phyloP scores from a whole-genome alignment of 371 early-diverging fungal species.

The Blakeslea trispora region DNA sequence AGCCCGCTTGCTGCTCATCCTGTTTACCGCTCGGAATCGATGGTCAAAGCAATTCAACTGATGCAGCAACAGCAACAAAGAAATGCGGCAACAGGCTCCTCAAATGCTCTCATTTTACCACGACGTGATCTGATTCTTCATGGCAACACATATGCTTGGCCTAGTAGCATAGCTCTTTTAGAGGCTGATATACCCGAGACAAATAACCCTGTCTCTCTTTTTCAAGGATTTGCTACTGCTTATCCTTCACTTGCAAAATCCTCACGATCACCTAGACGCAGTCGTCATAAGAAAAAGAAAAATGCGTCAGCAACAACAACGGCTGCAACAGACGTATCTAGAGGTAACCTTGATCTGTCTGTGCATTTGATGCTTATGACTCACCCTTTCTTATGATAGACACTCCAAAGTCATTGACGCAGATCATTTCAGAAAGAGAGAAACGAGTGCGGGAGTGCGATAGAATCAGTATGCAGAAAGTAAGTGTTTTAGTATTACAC shows the following conservation, averaged over 20 bases:
- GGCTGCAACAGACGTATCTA: slow-evolving; percentile 7
- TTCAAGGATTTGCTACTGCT: slow-evolving; percentile 64
- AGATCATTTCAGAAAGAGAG: slow-evolving; percentile 55
- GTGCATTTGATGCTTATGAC: background rate
- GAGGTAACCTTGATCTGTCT: background rate
- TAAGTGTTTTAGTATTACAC: slow-evolving; percentile 6
- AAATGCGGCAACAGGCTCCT: slow-evolving; percentile 12
- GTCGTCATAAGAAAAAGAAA: slow-evolving; percentile 42
- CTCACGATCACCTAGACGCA: slow-evolving; percentile 29
- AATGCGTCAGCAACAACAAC: slow-evolving; percentile 15
- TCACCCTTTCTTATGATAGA: slow-evolving; percentile 1
- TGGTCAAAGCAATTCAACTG: slow-evolving; percentile 47
- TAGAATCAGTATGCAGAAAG: slow-evolving; percentile 55
- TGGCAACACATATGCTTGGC: slow-evolving; percentile 34
- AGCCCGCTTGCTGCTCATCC: slow-evolving; percentile 51
- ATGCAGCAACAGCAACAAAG: slow-evolving; percentile 49
- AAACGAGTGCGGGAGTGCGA: slow-evolving; percentile 52
- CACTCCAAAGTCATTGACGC: slow-evolving; percentile 30
- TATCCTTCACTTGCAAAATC: slow-evolving; percentile 52
- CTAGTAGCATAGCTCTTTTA: slow-evolving; percentile 49
- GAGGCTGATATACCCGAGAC: slow-evolving; percentile 64
- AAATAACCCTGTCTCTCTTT: slow-evolving; percentile 54
- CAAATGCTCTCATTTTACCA: slow-evolving; percentile 9
- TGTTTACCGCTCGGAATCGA: slow-evolving; percentile 47
- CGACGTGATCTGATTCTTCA: slow-evolving; percentile 30